A percentile compares a stretch with the other conserved stretches of the same genome.
Conservation (phyloP, 1,284 basidiomycete species). For the Ganoderma meredithae region DNA sequence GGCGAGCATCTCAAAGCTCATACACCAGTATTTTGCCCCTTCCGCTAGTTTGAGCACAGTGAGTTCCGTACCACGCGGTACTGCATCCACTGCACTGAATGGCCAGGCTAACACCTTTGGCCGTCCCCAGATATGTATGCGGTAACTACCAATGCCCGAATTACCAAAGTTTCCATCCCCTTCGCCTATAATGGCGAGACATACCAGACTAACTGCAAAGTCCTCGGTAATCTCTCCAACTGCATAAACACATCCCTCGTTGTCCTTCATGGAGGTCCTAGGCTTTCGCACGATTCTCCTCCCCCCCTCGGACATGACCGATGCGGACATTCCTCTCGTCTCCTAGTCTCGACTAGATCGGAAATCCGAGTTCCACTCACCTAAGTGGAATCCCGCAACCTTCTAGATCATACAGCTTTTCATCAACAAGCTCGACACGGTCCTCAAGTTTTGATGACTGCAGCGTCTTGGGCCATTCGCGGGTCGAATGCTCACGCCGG, state of each 20-base stretch:
- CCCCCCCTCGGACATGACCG: constrained; percentile 36
- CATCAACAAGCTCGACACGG: constrained; percentile 42
- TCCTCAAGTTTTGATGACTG: constrained; percentile 38
- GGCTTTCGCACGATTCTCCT: constrained; percentile 38
- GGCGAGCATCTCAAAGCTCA: background rate
- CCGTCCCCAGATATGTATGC: constrained; percentile 6
- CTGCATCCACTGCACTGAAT: background rate
- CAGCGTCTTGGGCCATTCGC: constrained; percentile 43
- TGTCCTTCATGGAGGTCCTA: constrained; percentile 37
- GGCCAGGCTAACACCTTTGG: background rate
- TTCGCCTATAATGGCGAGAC: constrained; percentile 35
- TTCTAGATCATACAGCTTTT: constrained; percentile 45
- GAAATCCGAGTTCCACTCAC: constrained; percentile 42
- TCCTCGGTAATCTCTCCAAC: constrained; percentile 29
- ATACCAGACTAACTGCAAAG: constrained; percentile 32
- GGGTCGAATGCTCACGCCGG: constrained; percentile 42
- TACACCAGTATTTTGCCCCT: background rate
- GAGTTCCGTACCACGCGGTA: background rate
- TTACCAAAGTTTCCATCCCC: constrained; percentile 31
- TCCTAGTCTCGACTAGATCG: constrained; percentile 44
- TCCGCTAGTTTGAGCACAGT: background rate
- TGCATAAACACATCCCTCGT: constrained; percentile 31
- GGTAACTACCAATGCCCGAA: constrained; percentile 5
- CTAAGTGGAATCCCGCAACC: constrained; percentile 36
- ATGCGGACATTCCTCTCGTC: constrained; percentile 38